phyloP scores from a whole-genome alignment of 495 filamentous ascomycete species.

The Apodospora peruviana region DNA sequence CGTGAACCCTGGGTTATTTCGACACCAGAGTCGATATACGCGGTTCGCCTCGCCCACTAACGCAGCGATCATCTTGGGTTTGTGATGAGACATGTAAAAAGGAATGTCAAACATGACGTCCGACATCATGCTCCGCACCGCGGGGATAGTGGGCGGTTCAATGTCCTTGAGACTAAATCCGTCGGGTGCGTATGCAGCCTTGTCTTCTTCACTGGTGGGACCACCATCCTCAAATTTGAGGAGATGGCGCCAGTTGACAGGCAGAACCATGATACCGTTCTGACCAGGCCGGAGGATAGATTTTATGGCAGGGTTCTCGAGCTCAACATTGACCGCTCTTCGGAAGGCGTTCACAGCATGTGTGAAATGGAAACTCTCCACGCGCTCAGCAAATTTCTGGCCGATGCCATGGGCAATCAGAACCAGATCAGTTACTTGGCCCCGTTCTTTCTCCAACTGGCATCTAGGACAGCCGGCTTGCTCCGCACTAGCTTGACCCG shows the following conservation, averaged over 20 bases:
- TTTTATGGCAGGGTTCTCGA: constrained; percentile 67
- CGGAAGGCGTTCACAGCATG: constrained; percentile 89
- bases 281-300: constrained; percentile 63
- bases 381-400: constrained; percentile 90
- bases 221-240: constrained; percentile 77
- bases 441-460: constrained; percentile 55
- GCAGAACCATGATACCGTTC: constrained; percentile 52
- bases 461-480: constrained; percentile 37
- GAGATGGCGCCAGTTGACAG: constrained; percentile 81
- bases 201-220: constrained; percentile 41
- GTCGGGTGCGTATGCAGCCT: constrained; percentile 43
- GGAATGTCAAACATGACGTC: constrained; percentile 98
- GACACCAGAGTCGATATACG: constrained; percentile 87
- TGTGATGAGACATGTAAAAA: constrained; percentile 93
- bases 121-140: constrained; percentile 81
- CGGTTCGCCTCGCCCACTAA: constrained; percentile 90
- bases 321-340: constrained; percentile 79
- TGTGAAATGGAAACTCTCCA: constrained; percentile 96
- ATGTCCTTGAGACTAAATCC: constrained; percentile 81
- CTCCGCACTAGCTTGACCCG: background rate
- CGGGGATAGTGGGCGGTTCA: constrained; percentile 83
- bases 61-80: constrained; percentile 87
- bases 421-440: constrained; percentile 77
- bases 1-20: constrained; percentile 82
- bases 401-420: constrained; percentile 94